Conservation (phyloP, 495 filamentous ascomycete species). For the Neurospora sp. region DNA sequence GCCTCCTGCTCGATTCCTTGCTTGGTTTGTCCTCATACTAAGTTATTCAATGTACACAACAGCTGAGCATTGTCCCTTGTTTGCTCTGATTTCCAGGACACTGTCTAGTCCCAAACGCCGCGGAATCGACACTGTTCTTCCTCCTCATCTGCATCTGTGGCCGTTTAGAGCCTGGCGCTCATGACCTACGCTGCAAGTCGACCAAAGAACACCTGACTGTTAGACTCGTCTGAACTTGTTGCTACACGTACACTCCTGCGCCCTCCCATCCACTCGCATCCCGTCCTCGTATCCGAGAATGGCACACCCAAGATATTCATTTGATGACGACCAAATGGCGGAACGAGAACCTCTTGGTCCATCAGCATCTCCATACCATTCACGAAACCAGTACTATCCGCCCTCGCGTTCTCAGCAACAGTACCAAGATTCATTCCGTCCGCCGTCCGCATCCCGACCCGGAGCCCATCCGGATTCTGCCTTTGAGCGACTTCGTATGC, state of each 20-base stretch:
- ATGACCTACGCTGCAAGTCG: background rate
- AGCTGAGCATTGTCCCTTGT: background rate
- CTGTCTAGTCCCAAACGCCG: background rate
- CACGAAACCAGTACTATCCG: conserved; percentile 11
- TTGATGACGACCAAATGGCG: conserved; percentile 25
- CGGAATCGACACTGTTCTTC: background rate
- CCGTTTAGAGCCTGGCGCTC: background rate
- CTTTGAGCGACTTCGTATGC: conserved; percentile 30
- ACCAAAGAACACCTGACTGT: background rate
- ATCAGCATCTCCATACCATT: background rate
- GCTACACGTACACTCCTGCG: background rate
- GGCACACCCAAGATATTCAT: conserved; percentile 18
- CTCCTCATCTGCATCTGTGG: background rate
- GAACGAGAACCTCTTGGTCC: conserved; percentile 30
- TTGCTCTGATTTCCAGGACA: background rate
- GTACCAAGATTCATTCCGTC: conserved; percentile 17
- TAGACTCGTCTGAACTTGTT: background rate
- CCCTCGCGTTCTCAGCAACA: conserved; percentile 8
- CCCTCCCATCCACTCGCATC: background rate
- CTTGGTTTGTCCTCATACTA: background rate
- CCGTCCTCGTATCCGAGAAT: conserved; percentile 5
- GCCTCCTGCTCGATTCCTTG: background rate
- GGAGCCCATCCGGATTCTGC: conserved; percentile 34
- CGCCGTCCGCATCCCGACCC: conserved; percentile 19
- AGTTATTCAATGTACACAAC: background rate